Evolutionary conservation across 148 eudicot species (phyloP).

Genomic region (Arbutus unedo): DNA sequence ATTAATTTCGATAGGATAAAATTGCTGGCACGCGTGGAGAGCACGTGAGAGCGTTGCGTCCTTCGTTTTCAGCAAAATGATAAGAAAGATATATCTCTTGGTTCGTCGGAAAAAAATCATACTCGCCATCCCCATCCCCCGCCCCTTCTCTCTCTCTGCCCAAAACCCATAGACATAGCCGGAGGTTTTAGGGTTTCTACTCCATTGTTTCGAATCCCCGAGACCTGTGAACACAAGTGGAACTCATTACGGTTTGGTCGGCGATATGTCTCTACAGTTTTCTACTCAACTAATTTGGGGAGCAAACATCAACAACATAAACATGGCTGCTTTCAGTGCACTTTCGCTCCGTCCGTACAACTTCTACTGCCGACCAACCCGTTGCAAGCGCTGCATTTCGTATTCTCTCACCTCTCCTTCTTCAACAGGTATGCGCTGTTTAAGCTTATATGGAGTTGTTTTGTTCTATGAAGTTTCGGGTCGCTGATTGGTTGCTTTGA

Average conservation of each 20-base stretch:
- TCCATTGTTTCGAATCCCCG: background rate
- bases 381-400: slow-evolving; percentile 34
- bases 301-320: slow-evolving; percentile 3
- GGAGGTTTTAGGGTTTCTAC: background rate
- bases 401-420: slow-evolving; percentile 43
- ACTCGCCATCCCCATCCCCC: too few species aligned
- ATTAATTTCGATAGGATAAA: background rate
- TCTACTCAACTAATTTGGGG: background rate
- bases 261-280: background rate
- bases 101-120: slow-evolving; percentile 17
- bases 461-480: background rate
- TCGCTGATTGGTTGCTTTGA: background rate
- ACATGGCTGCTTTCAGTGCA: slow-evolving; percentile 63
- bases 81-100: slow-evolving; percentile 35
- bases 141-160: background rate
- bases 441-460: background rate
- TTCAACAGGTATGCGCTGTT: slow-evolving; percentile 28
- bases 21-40: background rate
- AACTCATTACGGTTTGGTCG: background rate
- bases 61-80: slow-evolving; percentile 23
- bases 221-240: background rate
- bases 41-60: background rate
- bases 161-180: too few species aligned
- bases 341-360: slow-evolving; percentile 49
- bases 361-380: slow-evolving; percentile 42